Base-by-base conservation (phyloP, 2,329 filamentous ascomycete species). In the Ophiostoma quercus region DNA sequence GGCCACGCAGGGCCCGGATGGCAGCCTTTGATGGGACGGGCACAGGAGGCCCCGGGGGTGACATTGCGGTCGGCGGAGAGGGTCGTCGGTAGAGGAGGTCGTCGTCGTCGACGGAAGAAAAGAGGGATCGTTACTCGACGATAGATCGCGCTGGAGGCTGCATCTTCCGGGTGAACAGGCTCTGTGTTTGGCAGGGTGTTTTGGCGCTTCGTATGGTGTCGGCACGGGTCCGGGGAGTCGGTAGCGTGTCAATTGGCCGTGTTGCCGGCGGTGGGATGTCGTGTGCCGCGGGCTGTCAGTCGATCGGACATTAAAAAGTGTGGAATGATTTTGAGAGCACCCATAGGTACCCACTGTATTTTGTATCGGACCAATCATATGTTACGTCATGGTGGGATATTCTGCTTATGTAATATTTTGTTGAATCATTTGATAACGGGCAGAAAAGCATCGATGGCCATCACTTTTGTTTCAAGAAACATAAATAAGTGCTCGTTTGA, bases 21-120 rank as follows among this genome's bases (percentile, higher is more conserved):
- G 80, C 81, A 69, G 79, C 79, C 76, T 81, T 81, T 71, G 81
- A 82, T 68, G 81, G 81, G 66, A 82, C 79, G 72, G 79, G 80
- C 54, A 81, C 75, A 70, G 77, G 77, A 54, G 79, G 73, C 19
- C 67, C 71, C 25, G 72, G 29, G 68, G 77, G 79, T 78, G 73
- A 69, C 73, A 73, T 68, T 34, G 62, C 8, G 32, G 9, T 32
- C 19, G 8, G 32, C 3, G 19, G 14, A 9, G 12, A 11, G 11
- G 39, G 39, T 39, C 32, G 62, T 8, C n/a, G 43, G 34, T 34
- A 34, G 34, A 34, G 8, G n/a, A 2, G 66, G 34, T 51, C 47
- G 47, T n/a, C 8, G 68, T 12, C n/a, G 19, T 65, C 67, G 39
- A 47, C 22, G 39, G 22, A 57, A 29, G 37, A 4, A 8, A n/a